Conservation (phyloP, 2,329 filamentous ascomycete species). For the Fusarium brachygibbosum region DNA sequence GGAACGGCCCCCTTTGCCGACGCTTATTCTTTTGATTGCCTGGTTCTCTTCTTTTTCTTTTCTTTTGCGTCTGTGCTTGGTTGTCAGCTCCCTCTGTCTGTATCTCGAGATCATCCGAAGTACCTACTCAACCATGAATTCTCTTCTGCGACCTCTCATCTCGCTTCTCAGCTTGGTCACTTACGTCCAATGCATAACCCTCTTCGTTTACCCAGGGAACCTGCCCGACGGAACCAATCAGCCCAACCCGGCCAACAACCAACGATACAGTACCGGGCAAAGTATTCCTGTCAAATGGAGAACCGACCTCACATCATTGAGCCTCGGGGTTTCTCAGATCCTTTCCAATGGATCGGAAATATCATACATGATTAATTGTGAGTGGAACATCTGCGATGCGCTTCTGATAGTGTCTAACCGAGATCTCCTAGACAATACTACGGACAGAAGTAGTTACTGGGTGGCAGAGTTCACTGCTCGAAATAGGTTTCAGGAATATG, state of each 20-base stretch:
- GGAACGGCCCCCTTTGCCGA: not conserved
- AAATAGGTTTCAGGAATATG: constrained; percentile 1
- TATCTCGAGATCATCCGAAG: not conserved
- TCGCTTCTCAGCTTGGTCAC: constrained; percentile 8
- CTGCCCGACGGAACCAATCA: not conserved
- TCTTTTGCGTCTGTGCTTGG: not conserved
- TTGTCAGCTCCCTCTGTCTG: not conserved
- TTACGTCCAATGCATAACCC: not conserved
- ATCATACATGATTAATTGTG: constrained; percentile 6
- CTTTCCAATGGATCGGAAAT: not conserved
- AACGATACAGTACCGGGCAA: constrained; percentile 9
- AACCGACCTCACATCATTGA: constrained; percentile 10
- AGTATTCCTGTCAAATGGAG: constrained; percentile 21
- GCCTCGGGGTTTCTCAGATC: constrained; percentile 1
- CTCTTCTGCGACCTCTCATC: constrained; percentile 60
- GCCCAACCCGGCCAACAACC: constrained; percentile 5
- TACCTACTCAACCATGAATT: constrained; percentile 52
- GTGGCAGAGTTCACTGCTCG: not conserved
- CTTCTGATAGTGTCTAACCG: not conserved
- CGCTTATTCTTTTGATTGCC: not conserved
- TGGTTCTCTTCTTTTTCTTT: not conserved
- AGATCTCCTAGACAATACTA: constrained; percentile 12
- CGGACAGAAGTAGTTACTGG: constrained; percentile 16
- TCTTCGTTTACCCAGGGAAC: constrained; percentile 14
- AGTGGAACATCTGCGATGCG: not conserved